Percentiles rank a stretch among this genome's conserved stretches.
Evolutionary conservation across 1,284 basidiomycete genomes (phyloP).

Genomic region (Ustilago vetiveriae): DNA sequence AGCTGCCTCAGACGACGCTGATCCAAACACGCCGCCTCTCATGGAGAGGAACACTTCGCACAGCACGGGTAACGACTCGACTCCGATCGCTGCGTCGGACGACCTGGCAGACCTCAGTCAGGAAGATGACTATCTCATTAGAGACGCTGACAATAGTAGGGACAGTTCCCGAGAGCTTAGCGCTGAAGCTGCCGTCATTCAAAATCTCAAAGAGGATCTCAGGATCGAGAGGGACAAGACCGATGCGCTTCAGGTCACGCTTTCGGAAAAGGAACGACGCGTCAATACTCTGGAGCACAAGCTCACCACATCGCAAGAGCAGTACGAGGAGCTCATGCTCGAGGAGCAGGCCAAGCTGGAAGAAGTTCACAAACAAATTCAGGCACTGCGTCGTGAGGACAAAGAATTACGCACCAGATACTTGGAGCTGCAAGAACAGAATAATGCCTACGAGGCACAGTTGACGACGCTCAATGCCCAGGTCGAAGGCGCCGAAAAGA

Average conservation of each 20-base stretch:
- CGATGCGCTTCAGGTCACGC: conserved; percentile 36
- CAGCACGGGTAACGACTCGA: conserved; percentile 36
- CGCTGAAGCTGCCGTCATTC: conserved; percentile 29
- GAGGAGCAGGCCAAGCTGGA: conserved; percentile 42
- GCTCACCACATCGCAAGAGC: conserved; percentile 43
- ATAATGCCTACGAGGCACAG: conserved; percentile 31
- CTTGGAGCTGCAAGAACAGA: conserved; percentile 38
- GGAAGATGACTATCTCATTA: conserved; percentile 35
- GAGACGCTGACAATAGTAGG: conserved; percentile 29
- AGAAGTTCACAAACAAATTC: conserved; percentile 38
- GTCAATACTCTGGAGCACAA: conserved; percentile 41
- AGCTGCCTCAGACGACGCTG: conserved; percentile 19
- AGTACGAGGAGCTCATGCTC: conserved; percentile 41
- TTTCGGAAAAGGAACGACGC: conserved; percentile 42
- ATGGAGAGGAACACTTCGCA: conserved; percentile 23
- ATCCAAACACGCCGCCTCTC: conserved; percentile 18
- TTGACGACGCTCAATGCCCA: conserved; percentile 33
- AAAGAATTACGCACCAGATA: conserved; percentile 36
- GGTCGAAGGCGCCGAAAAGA: conserved; percentile 33
- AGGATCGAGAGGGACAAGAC: conserved; percentile 44
- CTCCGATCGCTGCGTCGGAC: conserved; percentile 22
- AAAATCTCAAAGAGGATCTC: conserved; percentile 42
- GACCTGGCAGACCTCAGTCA: conserved; percentile 22
- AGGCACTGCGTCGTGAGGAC: conserved; percentile 38
- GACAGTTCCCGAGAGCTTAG: conserved; percentile 34